phyloP scores from a whole-genome alignment of 768 basidiomycete species.

The Dentipellis sp. region DNA sequence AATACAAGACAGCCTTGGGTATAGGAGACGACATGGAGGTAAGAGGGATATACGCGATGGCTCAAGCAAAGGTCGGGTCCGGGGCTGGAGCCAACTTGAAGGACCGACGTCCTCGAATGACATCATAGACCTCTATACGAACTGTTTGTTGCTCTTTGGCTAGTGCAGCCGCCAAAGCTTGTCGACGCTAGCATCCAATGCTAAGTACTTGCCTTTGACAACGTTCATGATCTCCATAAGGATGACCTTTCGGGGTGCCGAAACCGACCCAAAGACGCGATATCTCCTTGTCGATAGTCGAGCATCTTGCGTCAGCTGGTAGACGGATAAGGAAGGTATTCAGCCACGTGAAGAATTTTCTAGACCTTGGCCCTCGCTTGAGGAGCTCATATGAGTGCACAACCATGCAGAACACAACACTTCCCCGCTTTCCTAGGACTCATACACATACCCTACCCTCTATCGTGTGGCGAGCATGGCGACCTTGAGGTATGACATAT shows the following conservation, averaged over 20 bases:
- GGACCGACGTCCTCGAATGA: not conserved
- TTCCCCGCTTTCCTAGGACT: not conserved
- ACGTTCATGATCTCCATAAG: no score
- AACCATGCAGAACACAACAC: not conserved
- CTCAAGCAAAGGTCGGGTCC: no score
- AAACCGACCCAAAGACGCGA: no score
- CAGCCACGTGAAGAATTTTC: slow-evolving; percentile 9
- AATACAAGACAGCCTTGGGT: slow-evolving; percentile 80
- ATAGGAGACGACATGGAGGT: slow-evolving; percentile 20
- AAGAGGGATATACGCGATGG: not conserved
- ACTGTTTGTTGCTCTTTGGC: not conserved
- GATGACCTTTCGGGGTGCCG: no score
- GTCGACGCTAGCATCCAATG: no score
- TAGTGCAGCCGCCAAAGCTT: no score
- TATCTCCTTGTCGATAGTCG: no score
- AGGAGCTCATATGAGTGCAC: not conserved
- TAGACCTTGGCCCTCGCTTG: slow-evolving; percentile 5
- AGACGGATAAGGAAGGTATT: not conserved
- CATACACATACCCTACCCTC: not conserved
- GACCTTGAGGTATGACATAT: slow-evolving; percentile 5
- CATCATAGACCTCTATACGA: not conserved
- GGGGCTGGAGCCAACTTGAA: no score
- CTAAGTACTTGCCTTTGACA: no score
- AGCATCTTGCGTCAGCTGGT: no score
- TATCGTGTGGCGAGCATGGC: not conserved